Conservation (phyloP, 495 filamentous ascomycete species). For the Aspergillus olivimuriae region DNA sequence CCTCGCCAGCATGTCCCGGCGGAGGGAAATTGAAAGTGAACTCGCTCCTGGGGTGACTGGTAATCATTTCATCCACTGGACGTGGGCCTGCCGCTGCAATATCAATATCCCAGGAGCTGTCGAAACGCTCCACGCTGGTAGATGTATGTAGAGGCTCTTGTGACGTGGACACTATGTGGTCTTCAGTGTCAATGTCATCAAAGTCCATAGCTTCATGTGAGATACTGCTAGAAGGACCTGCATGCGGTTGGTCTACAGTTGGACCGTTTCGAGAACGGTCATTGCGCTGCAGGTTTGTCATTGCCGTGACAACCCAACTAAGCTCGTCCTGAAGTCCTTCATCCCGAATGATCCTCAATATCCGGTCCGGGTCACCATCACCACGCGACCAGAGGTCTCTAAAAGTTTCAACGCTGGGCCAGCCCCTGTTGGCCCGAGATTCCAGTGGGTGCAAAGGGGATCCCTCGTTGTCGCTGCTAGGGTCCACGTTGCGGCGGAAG, state of each 20-base stretch:
- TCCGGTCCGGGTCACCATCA: constrained; percentile 51
- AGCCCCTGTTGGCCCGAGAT: constrained; percentile 10
- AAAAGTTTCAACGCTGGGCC: constrained; percentile 40
- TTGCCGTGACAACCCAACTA: constrained; percentile 38
- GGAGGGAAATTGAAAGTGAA: neutral
- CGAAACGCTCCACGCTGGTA: no score
- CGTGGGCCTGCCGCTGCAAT: no score
- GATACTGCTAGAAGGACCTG: no score
- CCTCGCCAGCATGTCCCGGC: neutral
- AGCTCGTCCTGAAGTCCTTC: constrained; percentile 53
- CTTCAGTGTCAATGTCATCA: no score
- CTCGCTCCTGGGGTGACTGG: neutral
- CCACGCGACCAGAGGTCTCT: constrained; percentile 45
- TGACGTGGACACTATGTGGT: no score
- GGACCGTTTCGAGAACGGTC: neutral
- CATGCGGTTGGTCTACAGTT: neutral
- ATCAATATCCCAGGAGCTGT: no score
- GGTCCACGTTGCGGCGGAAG: constrained; percentile 6
- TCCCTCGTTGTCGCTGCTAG: constrained; percentile 24
- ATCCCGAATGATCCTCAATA: constrained; percentile 55
- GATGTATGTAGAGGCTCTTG: no score
- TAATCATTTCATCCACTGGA: neutral
- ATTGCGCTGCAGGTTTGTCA: constrained; percentile 22
- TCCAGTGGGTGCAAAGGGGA: constrained; percentile 30
- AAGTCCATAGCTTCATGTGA: no score